A percentile compares a stretch with the other conserved stretches of the same genome.
Evolutionary conservation across 768 basidiomycete genomes (phyloP).

Genomic region (Trametes punicea): DNA sequence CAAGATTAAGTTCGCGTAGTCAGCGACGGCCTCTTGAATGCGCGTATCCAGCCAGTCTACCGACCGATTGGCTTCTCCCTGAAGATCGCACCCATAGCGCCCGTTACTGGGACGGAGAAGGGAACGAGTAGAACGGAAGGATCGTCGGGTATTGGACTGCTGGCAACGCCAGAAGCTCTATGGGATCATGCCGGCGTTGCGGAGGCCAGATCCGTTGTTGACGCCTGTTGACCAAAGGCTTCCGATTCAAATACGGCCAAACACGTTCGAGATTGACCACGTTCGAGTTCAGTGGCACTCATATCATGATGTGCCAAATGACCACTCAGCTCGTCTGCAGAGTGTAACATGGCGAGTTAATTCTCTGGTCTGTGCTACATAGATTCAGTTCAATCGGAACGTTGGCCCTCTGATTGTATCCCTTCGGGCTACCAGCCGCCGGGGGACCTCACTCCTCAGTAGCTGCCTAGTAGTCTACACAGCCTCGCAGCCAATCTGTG

Average conservation of each 20-base stretch:
- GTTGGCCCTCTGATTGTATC: no score
- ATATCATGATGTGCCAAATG: no score
- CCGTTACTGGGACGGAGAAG: background rate
- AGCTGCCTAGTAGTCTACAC: no score
- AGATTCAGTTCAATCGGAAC: no score
- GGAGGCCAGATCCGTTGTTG: conserved; percentile 6
- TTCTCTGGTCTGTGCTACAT: no score
- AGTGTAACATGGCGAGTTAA: no score
- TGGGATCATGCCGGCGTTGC: background rate
- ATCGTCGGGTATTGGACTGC: background rate
- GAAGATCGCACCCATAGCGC: background rate
- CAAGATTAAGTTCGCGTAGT: background rate
- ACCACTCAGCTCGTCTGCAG: no score
- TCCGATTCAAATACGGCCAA: conserved; percentile 22
- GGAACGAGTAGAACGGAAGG: background rate
- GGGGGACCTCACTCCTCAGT: no score
- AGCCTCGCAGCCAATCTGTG: no score
- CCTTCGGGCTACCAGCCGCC: no score
- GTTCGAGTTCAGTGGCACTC: no score
- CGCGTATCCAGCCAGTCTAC: background rate
- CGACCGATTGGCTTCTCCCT: conserved; percentile 1
- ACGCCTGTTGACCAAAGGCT: conserved; percentile 16
- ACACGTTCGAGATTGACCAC: conserved; percentile 3
- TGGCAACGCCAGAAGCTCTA: conserved; percentile 1
- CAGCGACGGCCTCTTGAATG: background rate